Percentiles rank a stretch among this genome's conserved stretches.
Conservation (phyloP, 202 grass and related monocot genomes). For the Hordeum pubiflorum region DNA sequence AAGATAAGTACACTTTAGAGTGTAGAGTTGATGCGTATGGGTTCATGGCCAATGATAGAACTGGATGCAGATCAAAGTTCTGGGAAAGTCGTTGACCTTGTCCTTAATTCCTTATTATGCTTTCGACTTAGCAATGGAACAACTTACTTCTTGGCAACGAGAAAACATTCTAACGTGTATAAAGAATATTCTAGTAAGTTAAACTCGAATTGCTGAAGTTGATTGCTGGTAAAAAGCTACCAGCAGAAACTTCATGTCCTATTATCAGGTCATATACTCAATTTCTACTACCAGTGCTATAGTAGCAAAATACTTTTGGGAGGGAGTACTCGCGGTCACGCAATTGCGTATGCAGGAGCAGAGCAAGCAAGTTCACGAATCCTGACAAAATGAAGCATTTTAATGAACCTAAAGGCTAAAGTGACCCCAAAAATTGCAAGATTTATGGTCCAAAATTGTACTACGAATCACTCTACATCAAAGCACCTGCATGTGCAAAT, state of each 20-base stretch:
- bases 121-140: background rate
- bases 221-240: background rate
- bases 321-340: background rate
- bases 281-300: background rate
- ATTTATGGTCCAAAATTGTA: background rate
- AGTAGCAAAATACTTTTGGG: background rate
- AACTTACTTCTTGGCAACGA: background rate
- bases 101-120: background rate
- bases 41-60: background rate
- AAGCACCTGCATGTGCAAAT: conserved; percentile 29
- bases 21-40: background rate
- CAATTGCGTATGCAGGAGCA: background rate
- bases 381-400: conserved; percentile 20
- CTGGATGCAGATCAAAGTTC: background rate
- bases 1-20: too few species aligned
- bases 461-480: background rate
- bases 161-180: background rate
- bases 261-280: background rate
- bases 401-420: background rate
- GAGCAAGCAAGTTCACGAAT: background rate
- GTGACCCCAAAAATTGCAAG: background rate
- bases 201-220: background rate
- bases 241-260: too few species aligned
- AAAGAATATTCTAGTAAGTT: background rate
- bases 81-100: background rate